Conservation (phyloP, 1,284 basidiomycete genomes). For the Meira nashicola region DNA sequence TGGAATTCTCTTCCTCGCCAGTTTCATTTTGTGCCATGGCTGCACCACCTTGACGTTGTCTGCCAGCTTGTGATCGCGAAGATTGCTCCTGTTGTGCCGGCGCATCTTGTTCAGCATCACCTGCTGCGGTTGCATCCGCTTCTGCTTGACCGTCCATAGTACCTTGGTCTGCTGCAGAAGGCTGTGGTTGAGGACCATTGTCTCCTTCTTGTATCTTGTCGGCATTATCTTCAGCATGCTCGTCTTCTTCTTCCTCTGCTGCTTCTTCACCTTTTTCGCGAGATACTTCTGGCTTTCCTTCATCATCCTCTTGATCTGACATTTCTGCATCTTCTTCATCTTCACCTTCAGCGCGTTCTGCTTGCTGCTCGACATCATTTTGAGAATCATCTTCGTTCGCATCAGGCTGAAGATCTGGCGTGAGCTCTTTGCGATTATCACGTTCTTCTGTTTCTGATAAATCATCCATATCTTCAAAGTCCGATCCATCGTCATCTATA, state of each 20-base stretch:
- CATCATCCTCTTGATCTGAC: conserved; percentile 19
- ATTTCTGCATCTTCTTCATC: conserved; percentile 24
- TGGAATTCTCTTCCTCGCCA: neutral
- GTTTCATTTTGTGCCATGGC: neutral
- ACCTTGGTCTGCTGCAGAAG: conserved; percentile 1
- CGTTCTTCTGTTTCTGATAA: conserved; percentile 62
- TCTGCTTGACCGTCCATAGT: conserved; percentile 20
- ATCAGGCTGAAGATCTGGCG: conserved; percentile 59
- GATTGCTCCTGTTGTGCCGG: neutral
- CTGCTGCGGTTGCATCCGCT: neutral
- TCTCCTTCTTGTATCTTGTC: neutral
- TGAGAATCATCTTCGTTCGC: conserved; percentile 47
- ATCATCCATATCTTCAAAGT: conserved; percentile 49
- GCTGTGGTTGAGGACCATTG: too few relatives aligned
- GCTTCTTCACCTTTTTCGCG: conserved; percentile 54
- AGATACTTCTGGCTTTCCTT: conserved; percentile 6
- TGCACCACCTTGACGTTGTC: neutral
- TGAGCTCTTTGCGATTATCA: conserved; percentile 71
- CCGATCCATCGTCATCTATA: conserved; percentile 10
- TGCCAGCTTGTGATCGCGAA: neutral
- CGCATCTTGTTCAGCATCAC: conserved; percentile 1
- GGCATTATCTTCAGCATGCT: conserved; percentile 39
- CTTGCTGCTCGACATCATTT: conserved; percentile 19
- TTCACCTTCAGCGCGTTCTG: conserved; percentile 23
- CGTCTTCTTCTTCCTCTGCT: conserved; percentile 54